Conservation (phyloP, 164 flowering plant genomes). For the Macadamia tetraphylla region DNA sequence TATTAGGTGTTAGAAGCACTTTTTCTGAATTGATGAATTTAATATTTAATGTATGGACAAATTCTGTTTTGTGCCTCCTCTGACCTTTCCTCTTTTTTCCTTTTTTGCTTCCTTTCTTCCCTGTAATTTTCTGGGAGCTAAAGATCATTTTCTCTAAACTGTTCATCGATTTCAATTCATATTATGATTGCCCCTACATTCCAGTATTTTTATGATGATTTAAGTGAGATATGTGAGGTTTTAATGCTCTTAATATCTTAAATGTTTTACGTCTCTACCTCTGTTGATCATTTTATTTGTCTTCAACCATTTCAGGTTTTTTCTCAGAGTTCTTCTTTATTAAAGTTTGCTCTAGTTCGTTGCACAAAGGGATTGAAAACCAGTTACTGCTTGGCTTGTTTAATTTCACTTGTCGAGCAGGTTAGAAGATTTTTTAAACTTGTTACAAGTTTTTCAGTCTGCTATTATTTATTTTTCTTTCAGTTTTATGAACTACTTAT, state of each 20-base stretch:
- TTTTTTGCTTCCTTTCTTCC: not conserved
- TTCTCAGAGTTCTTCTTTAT: conserved; percentile 37
- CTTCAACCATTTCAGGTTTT: conserved; percentile 46
- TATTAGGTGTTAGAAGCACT: too few relatives aligned
- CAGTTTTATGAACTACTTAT: not conserved
- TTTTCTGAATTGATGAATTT: too few relatives aligned
- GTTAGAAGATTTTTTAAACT: conserved; percentile 24
- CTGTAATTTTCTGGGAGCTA: not conserved
- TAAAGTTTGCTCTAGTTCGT: conserved; percentile 46
- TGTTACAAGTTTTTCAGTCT: not conserved
- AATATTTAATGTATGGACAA: too few relatives aligned
- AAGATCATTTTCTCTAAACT: too few relatives aligned
- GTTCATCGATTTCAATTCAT: not conserved
- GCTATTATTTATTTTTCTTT: not conserved
- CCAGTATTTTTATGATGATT: too few relatives aligned
- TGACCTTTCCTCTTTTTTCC: not conserved
- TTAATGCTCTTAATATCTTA: not conserved
- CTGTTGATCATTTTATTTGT: conserved; percentile 3
- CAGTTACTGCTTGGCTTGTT: conserved; percentile 77
- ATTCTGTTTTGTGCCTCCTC: too few relatives aligned
- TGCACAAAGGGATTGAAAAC: conserved; percentile 43
- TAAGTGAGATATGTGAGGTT: not conserved
- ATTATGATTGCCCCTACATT: not conserved
- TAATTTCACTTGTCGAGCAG: conserved; percentile 88
- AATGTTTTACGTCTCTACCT: not conserved